Percentiles rank a stretch among this genome's conserved stretches.
Evolutionary conservation across 2,329 filamentous ascomycete genomes (phyloP).

Genomic region (Pseudogymnoascus sp.): DNA sequence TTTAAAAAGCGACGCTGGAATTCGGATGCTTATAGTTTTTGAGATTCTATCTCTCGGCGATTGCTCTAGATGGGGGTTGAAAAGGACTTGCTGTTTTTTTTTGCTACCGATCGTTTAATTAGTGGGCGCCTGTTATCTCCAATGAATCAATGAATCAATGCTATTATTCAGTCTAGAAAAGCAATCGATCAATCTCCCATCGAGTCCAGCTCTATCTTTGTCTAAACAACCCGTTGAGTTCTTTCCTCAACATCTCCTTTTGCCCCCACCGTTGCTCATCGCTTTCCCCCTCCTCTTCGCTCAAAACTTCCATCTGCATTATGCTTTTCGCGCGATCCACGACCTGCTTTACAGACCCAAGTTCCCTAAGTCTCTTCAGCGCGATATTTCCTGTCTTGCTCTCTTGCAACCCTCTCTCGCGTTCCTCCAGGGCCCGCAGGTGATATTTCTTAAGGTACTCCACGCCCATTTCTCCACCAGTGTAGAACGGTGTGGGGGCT

Average conservation of each 20-base stretch:
- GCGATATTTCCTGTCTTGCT: background rate
- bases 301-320: background rate
- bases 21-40: background rate
- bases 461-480: background rate
- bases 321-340: background rate
- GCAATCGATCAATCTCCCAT: background rate
- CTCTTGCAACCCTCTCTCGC: background rate
- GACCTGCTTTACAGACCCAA: background rate
- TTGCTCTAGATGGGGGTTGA: background rate
- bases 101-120: background rate
- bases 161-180: background rate
- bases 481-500: no score
- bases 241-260: background rate
- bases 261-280: background rate
- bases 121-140: conserved; percentile 1
- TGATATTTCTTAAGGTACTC: background rate
- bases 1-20: conserved; percentile 9
- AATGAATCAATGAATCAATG: conserved; percentile 6
- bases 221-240: conserved; percentile 1
- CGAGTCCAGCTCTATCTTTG: background rate
- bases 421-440: background rate
- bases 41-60: background rate
- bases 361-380: background rate
- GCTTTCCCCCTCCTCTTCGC: background rate
- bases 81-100: background rate